Percentiles rank a stretch among this genome's conserved stretches.
Evolutionary conservation across 1,139 yeast species (phyloP).

Genomic region (Suhomyces maxii): DNA sequence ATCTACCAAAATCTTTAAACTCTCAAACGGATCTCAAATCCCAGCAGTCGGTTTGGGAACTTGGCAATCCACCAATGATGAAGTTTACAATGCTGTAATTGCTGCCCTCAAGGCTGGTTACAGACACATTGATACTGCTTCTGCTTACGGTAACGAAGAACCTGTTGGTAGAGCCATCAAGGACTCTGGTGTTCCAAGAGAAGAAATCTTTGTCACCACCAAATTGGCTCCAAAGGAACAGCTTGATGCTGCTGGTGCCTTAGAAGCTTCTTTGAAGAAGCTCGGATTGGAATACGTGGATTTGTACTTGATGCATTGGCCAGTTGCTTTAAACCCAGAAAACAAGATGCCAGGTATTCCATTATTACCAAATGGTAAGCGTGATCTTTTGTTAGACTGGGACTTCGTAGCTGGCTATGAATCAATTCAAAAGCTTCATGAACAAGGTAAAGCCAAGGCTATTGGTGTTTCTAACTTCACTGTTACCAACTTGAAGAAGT

Average conservation of each 20-base stretch:
- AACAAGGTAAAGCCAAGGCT: slow-evolving; percentile 15
- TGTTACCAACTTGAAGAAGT: slow-evolving; percentile 12
- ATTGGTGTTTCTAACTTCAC: slow-evolving; percentile 23
- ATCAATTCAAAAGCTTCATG: slow-evolving; percentile 13
- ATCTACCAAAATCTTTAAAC: slow-evolving; percentile 10
- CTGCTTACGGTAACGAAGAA: slow-evolving; percentile 62
- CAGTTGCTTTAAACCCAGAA: slow-evolving; percentile 42
- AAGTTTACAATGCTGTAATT: slow-evolving; percentile 57
- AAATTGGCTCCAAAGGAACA: slow-evolving; percentile 75
- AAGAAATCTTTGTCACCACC: slow-evolving; percentile 73
- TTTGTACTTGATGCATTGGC: slow-evolving; percentile 86
- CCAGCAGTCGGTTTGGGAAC: slow-evolving; percentile 63
- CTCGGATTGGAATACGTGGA: slow-evolving; percentile 80
- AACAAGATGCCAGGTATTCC: slow-evolving; percentile 24
- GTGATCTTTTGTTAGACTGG: slow-evolving; percentile 10
- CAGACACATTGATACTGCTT: slow-evolving; percentile 79
- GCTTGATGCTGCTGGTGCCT: slow-evolving; percentile 55
- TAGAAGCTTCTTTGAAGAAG: slow-evolving; percentile 61
- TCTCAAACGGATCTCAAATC: slow-evolving; percentile 31
- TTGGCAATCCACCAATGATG: slow-evolving; percentile 52
- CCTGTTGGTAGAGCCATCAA: slow-evolving; percentile 65
- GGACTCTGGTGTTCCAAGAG: slow-evolving; percentile 67
- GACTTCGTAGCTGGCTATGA: slow-evolving; percentile 18
- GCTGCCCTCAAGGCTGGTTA: slow-evolving; percentile 52
- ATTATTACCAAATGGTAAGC: slow-evolving; percentile 10